Evolutionary conservation across 2,329 filamentous ascomycete genomes (phyloP).

Genomic region (Penicillium sp.): DNA sequence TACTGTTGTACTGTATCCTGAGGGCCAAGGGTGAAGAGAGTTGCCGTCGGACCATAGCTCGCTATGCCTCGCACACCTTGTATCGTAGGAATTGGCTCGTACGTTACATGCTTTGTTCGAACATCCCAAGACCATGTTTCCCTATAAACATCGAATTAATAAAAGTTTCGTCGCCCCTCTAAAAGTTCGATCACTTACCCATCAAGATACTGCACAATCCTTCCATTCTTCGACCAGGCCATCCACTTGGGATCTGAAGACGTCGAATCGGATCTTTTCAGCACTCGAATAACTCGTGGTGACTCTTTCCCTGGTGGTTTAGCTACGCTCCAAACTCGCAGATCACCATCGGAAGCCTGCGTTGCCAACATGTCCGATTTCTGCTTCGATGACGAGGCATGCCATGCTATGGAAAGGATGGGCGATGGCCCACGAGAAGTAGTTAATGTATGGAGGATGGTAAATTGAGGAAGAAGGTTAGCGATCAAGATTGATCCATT

Average conservation of each 20-base stretch:
- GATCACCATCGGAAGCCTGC: constrained; percentile 87
- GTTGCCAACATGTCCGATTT: constrained; percentile 98
- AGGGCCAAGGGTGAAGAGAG: constrained; percentile 85
- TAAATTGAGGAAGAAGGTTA: constrained; percentile 87
- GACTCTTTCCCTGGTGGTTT: constrained; percentile 75
- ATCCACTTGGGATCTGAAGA: constrained; percentile 88
- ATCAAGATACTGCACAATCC: constrained; percentile 90
- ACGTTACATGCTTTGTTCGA: constrained; percentile 94
- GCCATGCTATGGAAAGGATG: constrained; percentile 88
- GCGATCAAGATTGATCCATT: constrained; percentile 94
- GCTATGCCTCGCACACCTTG: constrained; percentile 81
- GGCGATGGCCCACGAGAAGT: constrained; percentile 84
- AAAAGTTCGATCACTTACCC: constrained; percentile 67
- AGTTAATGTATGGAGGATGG: constrained; percentile 88
- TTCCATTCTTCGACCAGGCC: constrained; percentile 97
- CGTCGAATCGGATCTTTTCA: constrained; percentile 79
- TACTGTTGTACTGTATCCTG: constrained; percentile 94
- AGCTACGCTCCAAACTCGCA: constrained; percentile 94
- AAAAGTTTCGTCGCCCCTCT: background rate
- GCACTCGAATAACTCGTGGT: constrained; percentile 85
- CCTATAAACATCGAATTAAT: constrained; percentile 51
- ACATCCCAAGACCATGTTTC: constrained; percentile 97
- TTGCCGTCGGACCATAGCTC: constrained; percentile 88
- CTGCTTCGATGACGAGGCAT: constrained; percentile 92
- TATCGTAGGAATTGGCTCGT: constrained; percentile 83